Conservation (phyloP, 495 filamentous ascomycete species). For the Penicillium subrubescens region DNA sequence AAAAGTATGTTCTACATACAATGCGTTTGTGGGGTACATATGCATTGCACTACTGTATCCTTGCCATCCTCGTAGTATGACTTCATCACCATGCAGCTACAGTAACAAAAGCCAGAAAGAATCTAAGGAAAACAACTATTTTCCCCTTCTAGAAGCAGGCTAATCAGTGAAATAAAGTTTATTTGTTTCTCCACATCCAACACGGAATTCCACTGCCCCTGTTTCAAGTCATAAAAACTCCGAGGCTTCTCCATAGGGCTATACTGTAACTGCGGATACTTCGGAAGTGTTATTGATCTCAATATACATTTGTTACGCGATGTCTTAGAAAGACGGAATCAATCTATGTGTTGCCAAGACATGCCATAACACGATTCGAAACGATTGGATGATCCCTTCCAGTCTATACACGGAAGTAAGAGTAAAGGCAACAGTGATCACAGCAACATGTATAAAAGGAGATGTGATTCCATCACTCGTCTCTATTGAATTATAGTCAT, state of each 20-base stretch:
- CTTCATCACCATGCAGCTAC: too few species aligned
- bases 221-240: background rate
- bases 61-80: background rate
- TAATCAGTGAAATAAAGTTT: background rate
- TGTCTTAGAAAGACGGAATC: background rate
- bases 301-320: background rate
- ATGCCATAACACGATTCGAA: background rate
- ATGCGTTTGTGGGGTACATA: background rate
- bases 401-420: background rate
- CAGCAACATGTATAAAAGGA: background rate
- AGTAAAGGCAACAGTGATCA: background rate
- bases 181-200: background rate
- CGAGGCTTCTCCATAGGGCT: background rate
- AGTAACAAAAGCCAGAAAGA: background rate
- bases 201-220: background rate
- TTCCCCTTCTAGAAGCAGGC: background rate
- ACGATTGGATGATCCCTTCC: background rate
- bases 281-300: background rate
- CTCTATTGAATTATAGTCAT: background rate
- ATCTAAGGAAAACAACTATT: background rate
- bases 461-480: too few species aligned
- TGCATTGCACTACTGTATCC: background rate
- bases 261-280: background rate
- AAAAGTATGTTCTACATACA: background rate
- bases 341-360: background rate